phyloP scores from a whole-genome alignment of 345 rosid species.

The Camelina hispida region DNA sequence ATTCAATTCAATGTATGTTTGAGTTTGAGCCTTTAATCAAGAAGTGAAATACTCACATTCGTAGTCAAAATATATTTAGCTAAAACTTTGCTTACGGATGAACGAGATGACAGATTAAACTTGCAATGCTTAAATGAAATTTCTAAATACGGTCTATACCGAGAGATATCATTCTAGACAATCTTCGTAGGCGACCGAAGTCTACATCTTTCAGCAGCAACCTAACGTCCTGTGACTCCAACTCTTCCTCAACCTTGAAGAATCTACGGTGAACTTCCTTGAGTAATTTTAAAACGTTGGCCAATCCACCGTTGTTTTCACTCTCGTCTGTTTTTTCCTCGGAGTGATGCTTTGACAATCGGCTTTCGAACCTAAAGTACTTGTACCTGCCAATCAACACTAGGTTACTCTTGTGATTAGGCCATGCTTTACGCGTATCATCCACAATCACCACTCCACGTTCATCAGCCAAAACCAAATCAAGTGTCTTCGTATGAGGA shows the following conservation, averaged over 20 bases:
- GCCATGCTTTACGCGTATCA: constrained; percentile 27
- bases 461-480: constrained; percentile 32
- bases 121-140: neutral
- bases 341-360: constrained; percentile 46
- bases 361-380: constrained; percentile 51
- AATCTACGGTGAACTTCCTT: constrained; percentile 19
- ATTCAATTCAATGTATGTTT: constrained; percentile 4
- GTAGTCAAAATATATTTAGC: neutral
- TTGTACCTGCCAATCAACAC: constrained; percentile 47
- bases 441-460: constrained; percentile 35
- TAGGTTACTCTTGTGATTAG: constrained; percentile 21
- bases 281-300: constrained; percentile 48
- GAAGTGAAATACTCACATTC: constrained; percentile 8
- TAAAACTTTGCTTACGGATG: neutral
- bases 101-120: neutral
- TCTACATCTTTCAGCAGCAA: constrained; percentile 26
- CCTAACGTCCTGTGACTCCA: constrained; percentile 32
- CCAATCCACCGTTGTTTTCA: constrained; percentile 45
- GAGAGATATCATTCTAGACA: neutral
- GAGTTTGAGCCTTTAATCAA: neutral
- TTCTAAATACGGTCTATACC: neutral
- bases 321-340: constrained; percentile 54
- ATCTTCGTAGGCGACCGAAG: neutral
- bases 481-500: constrained; percentile 30
- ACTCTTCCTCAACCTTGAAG: constrained; percentile 22